Evolutionary conservation across 345 rosid genomes (phyloP), one percentile per base, ranked within the genome.

Genomic region (Eutrema heterophyllum): DNA sequence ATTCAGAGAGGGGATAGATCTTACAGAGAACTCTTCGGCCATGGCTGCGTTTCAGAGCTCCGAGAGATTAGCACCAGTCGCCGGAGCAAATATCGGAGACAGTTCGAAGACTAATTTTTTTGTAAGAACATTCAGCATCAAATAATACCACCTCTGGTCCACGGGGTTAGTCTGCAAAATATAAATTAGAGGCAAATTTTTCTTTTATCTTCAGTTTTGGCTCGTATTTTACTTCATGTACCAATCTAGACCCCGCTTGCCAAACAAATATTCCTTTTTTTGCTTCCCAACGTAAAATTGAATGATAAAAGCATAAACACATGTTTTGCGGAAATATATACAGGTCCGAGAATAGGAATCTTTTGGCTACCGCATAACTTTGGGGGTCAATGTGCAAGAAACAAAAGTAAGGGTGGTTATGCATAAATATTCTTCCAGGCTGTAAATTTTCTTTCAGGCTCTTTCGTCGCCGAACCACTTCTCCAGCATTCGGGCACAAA

Each of bases 11-110:
- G 2, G 11, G 6, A 51, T 7, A 52, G 40, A 33, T 15, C 72
- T 71, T 65, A 77, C 80, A 57, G 76, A 7, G 56, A 76, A 77
- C 1, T 77, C 80, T 18, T 71, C 80, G 48, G 80, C 76, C 80
- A 77, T 71, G 18, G 62, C 45, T 15, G 29, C 38, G 52, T 5
- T 61, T 62, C 16, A 12, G 64, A 63, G 75, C 80, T 71, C 58
- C 49, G 67, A 57, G 40, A 57, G 58, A 64, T 49, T 40, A 48
- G 46, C 70, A 53, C 57, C 8, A 56, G 67, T 76, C 68, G 35
- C 72, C 76, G 72, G 68, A 18, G 76, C 29, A 18, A 38, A 9
- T 5, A 7, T 27, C 8, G 53, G 67, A 38, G 69, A 52, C 62
- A 60, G 11, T 24, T 74, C 26, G 40, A 16, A 36, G 64, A 64